A percentile compares a stretch with the other conserved stretches of the same genome.
These are phyloP conservation scores for Nyssa sinensis DNA, from an alignment of 148 eudicot genomes.

Conservation along the genomic window DNA sequence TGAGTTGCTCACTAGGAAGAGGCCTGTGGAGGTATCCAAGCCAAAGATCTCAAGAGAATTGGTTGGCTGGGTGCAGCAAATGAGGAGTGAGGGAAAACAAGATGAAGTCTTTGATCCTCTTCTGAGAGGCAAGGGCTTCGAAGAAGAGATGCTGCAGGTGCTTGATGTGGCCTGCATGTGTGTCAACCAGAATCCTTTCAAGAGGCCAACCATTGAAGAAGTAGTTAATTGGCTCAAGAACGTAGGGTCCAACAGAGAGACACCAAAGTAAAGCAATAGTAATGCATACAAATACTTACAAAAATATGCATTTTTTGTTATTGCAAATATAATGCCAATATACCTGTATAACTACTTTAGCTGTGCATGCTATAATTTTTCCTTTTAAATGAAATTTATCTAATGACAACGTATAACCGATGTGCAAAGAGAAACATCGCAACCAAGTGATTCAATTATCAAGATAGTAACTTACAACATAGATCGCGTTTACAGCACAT, in stretches of 20 bases:
- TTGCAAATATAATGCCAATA: slow-evolving; percentile 8
- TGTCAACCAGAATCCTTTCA: slow-evolving; percentile 61
- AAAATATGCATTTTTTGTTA: not conserved
- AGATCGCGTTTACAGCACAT: not conserved
- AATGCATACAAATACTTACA: slow-evolving; percentile 2
- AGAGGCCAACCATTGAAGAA: slow-evolving; percentile 76
- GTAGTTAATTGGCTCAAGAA: slow-evolving; percentile 71
- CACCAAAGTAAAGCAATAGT: slow-evolving; percentile 30
- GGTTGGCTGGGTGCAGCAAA: slow-evolving; percentile 77
- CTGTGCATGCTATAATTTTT: not conserved
- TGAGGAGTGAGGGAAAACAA: slow-evolving; percentile 68
- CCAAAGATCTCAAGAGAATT: slow-evolving; percentile 69
- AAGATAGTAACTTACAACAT: not conserved
- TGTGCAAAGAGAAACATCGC: not conserved
- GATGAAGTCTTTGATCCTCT: slow-evolving; percentile 64
- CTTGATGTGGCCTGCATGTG: slow-evolving; percentile 86
- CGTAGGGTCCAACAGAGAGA: slow-evolving; percentile 32
- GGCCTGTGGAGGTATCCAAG: slow-evolving; percentile 78
- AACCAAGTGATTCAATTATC: not conserved
- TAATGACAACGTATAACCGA: not conserved
- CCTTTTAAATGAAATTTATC: not conserved
- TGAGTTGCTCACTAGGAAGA: slow-evolving; percentile 77
- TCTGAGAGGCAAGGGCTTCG: slow-evolving; percentile 64
- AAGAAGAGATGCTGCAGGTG: slow-evolving; percentile 74
- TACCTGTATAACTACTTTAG: not conserved